Base-by-base conservation (phyloP, 1,139 yeast genomes). In the Hemisphaericaspora xylofermentans region DNA sequence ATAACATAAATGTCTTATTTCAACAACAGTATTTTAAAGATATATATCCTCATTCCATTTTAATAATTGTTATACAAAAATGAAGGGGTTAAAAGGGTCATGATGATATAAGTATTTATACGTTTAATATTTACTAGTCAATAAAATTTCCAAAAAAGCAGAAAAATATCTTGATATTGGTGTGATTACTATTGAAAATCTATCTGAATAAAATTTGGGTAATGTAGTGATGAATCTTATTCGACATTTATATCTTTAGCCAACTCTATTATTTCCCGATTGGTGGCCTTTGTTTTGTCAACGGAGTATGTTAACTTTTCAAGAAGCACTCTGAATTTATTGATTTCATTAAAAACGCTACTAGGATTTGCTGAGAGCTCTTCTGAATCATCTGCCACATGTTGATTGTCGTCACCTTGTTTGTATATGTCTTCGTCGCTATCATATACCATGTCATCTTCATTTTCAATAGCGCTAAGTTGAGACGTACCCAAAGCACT, bases 261-360 rank as follows among this genome's bases (percentile, higher is more conserved):
- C 14, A 17, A 10, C 12, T 37, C 41, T 17, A 40, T 17, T 13
- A 44, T 15, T 6, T 42, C 43, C 7, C 24, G 10, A 3, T 32
- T 36, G n/a, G 40, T 21, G 9, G 36, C 22, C 15, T 25, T 35
- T 4, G 29, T 36, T 2, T 34, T 7, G 12, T 36, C 50, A 24
- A 53, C 44, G 40, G 49, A 49, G 41, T 52, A 45, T 18, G 48
- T 44, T 10, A 62, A 28, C 42, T 61, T 63, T 43, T 68, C 73
- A 35, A 63, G 65, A 26, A 69, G 52, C 2, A 65, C 53, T 28
- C 61, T 51, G 41, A 69, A 69, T 43, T 60, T 57, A 33, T 54
- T 58, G 24, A 67, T 48, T 43, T 68, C 70, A 19, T 43, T 43
- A 3, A 40, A 35, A 22, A 61, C 36, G 6, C 22, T 46, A 14